These are phyloP conservation scores for Salvia sclarea DNA, from an alignment of 305 asterid species.

Conservation along the genomic window DNA sequence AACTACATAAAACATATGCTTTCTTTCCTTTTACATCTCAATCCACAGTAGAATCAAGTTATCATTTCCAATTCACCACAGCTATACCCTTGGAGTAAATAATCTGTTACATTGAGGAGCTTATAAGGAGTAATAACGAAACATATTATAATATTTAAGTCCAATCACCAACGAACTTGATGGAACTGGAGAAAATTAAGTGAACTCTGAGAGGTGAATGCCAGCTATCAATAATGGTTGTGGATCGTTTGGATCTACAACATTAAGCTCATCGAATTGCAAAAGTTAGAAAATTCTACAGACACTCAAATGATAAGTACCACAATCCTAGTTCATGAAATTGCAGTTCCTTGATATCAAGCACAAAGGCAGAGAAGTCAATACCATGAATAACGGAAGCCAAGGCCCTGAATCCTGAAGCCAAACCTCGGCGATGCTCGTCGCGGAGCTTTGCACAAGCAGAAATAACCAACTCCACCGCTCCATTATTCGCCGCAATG, in stretches of 20 bases:
- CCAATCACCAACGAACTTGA: background rate
- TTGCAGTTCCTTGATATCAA: background rate
- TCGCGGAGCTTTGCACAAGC: constrained; percentile 52
- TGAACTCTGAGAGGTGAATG: background rate
- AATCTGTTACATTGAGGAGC: constrained; percentile 11
- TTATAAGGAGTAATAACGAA: background rate
- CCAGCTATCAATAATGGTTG: constrained; percentile 5
- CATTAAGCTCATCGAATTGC: constrained; percentile 7
- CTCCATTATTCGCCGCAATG: constrained; percentile 75
- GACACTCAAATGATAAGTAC: background rate
- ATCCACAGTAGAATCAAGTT: background rate
- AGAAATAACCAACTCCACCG: constrained; percentile 55
- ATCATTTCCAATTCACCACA: background rate
- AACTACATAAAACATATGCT: constrained; percentile 11
- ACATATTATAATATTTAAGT: constrained; percentile 11
- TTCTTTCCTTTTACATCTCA: background rate
- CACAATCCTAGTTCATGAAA: background rate
- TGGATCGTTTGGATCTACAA: constrained; percentile 8
- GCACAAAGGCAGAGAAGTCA: background rate
- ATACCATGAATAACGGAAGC: constrained; percentile 80
- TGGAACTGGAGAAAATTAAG: constrained; percentile 15
- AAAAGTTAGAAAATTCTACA: background rate
- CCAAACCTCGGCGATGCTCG: constrained; percentile 49
- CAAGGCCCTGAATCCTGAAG: constrained; percentile 57
- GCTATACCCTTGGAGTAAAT: constrained; percentile 1